Percentiles rank a stretch among this genome's conserved stretches.
phyloP scores from a whole-genome alignment of 495 filamentous ascomycete species.

The Lasiosphaeria hispida region DNA sequence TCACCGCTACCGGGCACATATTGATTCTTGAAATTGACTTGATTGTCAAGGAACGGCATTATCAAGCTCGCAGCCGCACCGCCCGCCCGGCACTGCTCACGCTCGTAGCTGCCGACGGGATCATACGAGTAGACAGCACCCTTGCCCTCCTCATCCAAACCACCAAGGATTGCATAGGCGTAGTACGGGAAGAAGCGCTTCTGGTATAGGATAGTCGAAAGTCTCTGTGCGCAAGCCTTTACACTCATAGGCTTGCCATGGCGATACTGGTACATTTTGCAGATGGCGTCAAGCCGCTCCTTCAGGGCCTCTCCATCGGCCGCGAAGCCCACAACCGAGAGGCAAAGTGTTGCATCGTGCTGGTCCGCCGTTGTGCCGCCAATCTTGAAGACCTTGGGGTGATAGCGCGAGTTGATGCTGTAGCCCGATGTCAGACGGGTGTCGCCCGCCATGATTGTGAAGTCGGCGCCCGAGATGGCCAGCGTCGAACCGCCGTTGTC shows the following conservation, averaged over 20 bases:
- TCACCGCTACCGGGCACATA: conserved; percentile 84
- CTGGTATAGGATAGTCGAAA: conserved; percentile 90
- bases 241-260: conserved; percentile 92
- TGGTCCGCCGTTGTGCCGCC: conserved; percentile 83
- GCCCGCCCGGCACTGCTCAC: conserved; percentile 91
- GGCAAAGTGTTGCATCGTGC: conserved; percentile 75
- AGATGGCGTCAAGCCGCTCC: conserved; percentile 82
- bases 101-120: conserved; percentile 92
- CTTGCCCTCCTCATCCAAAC: conserved; percentile 90
- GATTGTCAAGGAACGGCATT: conserved; percentile 98
- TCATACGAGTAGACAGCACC: conserved; percentile 97
- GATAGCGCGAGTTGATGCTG: conserved; percentile 95
- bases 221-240: conserved; percentile 84
- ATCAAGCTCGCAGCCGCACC: conserved; percentile 95
- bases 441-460: conserved; percentile 93
- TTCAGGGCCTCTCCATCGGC: conserved; percentile 89
- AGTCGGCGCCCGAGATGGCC: conserved; percentile 89
- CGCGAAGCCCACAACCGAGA: conserved; percentile 93
- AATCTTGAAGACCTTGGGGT: conserved; percentile 95
- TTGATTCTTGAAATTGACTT: conserved; percentile 99
- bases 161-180: conserved; percentile 86
- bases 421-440: conserved; percentile 92
- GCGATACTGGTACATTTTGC: conserved; percentile 96
- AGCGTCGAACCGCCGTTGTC: conserved; percentile 97
- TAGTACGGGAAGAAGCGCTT: conserved; percentile 99